Conservation (phyloP, 331 rosid species). For the Prunus yedoensis region DNA sequence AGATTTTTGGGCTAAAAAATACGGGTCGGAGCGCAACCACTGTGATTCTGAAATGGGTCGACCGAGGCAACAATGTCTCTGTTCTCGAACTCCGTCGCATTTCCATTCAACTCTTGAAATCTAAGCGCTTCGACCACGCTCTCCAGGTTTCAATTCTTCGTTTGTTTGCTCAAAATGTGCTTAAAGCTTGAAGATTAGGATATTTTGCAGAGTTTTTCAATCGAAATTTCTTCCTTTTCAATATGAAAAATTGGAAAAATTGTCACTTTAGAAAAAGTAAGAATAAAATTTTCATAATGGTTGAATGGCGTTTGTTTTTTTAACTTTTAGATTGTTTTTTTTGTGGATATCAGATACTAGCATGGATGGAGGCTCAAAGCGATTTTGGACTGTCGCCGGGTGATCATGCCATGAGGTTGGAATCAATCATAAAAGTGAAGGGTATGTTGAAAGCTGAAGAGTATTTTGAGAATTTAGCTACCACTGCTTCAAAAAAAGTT, state of each 20-base stretch:
- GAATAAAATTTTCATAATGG: neutral
- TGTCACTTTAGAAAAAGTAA: neutral
- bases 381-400: slow-evolving; percentile 32
- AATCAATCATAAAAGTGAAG: slow-evolving; percentile 45
- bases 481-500: slow-evolving; percentile 53
- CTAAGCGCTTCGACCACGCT: slow-evolving; percentile 56
- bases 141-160: slow-evolving; percentile 45
- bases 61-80: slow-evolving; percentile 43
- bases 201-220: neutral
- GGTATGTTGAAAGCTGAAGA: slow-evolving; percentile 67
- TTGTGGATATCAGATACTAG: slow-evolving; percentile 44
- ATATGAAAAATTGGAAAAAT: neutral
- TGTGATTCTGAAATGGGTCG: slow-evolving; percentile 45
- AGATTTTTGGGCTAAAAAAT: slow-evolving; percentile 32
- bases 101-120: slow-evolving; percentile 39
- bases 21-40: slow-evolving; percentile 25
- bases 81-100: slow-evolving; percentile 48
- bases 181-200: neutral
- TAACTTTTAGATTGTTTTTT: neutral
- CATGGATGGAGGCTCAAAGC: slow-evolving; percentile 57
- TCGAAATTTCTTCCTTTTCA: neutral
- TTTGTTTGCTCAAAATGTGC: neutral
- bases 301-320: neutral
- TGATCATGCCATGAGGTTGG: slow-evolving; percentile 58
- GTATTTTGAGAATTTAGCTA: slow-evolving; percentile 43